Conservation (phyloP, 305 asterid species). For the Euphrasia arctica region DNA sequence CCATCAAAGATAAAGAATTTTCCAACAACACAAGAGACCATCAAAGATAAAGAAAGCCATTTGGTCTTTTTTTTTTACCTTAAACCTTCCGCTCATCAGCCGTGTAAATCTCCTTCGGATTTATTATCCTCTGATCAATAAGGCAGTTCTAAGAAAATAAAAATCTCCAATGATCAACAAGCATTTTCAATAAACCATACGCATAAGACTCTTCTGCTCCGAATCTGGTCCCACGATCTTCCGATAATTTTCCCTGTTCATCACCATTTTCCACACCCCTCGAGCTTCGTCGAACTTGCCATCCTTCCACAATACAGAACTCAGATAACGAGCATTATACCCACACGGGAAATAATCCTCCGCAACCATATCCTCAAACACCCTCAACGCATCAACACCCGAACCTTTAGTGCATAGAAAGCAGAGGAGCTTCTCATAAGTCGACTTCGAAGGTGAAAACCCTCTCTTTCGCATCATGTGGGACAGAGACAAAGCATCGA, state of each 20-base stretch:
- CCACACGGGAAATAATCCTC: slow-evolving; percentile 37
- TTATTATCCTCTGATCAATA: slow-evolving; percentile 1
- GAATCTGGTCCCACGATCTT: slow-evolving; percentile 1
- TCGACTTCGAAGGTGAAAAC: slow-evolving; percentile 40
- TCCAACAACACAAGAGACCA: slow-evolving; percentile 5
- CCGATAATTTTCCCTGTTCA: slow-evolving; percentile 17
- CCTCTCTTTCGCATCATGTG: slow-evolving; percentile 59
- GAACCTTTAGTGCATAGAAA: slow-evolving; percentile 35
- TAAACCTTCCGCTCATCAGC: neutral
- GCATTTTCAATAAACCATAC: neutral
- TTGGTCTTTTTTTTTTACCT: slow-evolving; percentile 3
- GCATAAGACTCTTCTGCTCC: slow-evolving; percentile 5
- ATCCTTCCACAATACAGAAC: slow-evolving; percentile 33
- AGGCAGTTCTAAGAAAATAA: neutral
- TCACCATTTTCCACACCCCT: slow-evolving; percentile 21
- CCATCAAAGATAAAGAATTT: neutral
- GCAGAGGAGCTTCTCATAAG: slow-evolving; percentile 48
- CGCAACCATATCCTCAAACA: slow-evolving; percentile 45
- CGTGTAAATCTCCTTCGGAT: slow-evolving; percentile 2
- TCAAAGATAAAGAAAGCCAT: neutral
- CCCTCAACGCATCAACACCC: slow-evolving; percentile 37
- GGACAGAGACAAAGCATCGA: slow-evolving; percentile 45
- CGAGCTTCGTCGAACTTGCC: slow-evolving; percentile 30
- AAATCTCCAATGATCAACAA: neutral
- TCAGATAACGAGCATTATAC: slow-evolving; percentile 32